Percentiles rank a stretch among this genome's conserved stretches.
Conservation (phyloP, 2,329 filamentous ascomycete genomes). For the Beauveria caledonica region DNA sequence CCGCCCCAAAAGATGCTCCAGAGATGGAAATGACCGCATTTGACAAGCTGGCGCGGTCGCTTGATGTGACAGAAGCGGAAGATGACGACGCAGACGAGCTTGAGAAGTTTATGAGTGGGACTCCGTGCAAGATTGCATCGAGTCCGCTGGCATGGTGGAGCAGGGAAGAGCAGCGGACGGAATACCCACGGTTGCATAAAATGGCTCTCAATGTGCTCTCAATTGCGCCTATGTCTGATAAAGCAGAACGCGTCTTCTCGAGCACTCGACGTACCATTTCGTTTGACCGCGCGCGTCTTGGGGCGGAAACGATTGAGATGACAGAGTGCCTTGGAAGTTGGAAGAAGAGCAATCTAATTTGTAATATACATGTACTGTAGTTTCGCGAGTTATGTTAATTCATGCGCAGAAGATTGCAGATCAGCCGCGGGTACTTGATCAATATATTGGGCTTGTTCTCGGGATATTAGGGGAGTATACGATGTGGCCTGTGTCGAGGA, state of each 20-base stretch:
- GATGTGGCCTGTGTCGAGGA: background rate
- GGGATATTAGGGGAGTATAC: no score
- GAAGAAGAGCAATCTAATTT: background rate
- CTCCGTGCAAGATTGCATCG: no score
- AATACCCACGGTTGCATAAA: background rate
- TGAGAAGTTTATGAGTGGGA: no score
- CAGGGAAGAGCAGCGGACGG: background rate
- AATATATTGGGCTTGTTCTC: no score
- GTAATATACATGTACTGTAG: background rate
- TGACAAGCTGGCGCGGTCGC: no score
- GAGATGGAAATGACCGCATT: no score
- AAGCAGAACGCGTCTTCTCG: background rate
- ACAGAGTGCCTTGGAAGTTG: conserved; percentile 12
- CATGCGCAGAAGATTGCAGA: background rate
- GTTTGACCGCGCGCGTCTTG: conserved; percentile 8
- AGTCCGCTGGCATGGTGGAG: background rate
- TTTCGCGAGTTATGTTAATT: background rate
- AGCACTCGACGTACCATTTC: conserved; percentile 1
- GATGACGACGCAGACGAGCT: no score
- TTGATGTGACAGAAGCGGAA: no score
- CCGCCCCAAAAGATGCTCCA: no score
- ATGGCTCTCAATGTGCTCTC: background rate
- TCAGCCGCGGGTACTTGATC: no score
- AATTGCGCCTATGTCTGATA: background rate
- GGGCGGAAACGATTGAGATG: conserved; percentile 12